Base-by-base conservation (phyloP, 202 grass and related monocot species). In the Schoenoplectus triqueter region DNA sequence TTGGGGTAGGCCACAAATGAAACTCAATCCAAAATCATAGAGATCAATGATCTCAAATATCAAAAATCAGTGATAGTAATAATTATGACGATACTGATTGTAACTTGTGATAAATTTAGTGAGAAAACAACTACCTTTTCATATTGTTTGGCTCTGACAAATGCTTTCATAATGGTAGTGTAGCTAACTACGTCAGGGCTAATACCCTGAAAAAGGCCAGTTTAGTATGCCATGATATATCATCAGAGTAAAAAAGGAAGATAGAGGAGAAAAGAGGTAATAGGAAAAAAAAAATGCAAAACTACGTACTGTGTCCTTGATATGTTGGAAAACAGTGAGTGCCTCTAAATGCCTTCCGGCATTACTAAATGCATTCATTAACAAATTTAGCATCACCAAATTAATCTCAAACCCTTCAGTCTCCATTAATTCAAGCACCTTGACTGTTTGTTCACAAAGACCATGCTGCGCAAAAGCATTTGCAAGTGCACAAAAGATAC, bases 121-220 rank as follows among this genome's bases (percentile, higher is more conserved):
- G 75, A 55, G 39, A 84, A 21, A 87, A 68, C 19, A 64, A 60
- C 11, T 15, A 95, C 95, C 91, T 98, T 92, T 85, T 92, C 91
- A 92, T 89, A 94, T 85, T 89, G 87, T 88, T 89, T 95, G 86
- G 88, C 88, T 86, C 90, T 93, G 83, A 93, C 89, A 86, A 95
- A 95, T 91, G 88, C 92, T 86, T 98, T 98, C 95, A 98, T 98
- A 47, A 98, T 87, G 47, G 95, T 98, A 82, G 89, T 95, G 55
- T 95, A 98, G 73, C 93, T 95, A 81, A 94, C 87, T 69, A 98
- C 89, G 89, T 98, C 95, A 54, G 93, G 95, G 71, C 93, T 93
- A 74, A 98, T 92, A 74, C 92, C 95, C 93, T 98, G 71, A 61
- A 63, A 42, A 4, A 66, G 10, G 0, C 69, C 7, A 65, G 18